Evolutionary conservation across 148 eudicot species (phyloP).

Genomic region (Silene uniflora): DNA sequence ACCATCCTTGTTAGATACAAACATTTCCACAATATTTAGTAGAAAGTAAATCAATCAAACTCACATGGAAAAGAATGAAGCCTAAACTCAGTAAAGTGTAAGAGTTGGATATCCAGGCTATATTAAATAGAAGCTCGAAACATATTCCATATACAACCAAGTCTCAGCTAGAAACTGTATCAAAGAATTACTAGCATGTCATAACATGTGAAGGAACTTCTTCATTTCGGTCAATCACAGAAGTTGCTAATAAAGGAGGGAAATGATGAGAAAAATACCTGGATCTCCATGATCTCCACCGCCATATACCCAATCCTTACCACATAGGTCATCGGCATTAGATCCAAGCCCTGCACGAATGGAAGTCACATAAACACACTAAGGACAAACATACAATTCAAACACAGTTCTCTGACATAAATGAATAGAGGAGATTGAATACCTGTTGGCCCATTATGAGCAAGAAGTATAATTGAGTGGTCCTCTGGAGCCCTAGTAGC

Average conservation of each 20-base stretch:
- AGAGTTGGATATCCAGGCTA: not conserved
- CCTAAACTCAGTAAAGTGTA: not conserved
- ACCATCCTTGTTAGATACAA: not conserved
- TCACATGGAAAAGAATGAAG: not conserved
- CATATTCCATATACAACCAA: not conserved
- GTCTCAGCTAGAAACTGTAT: not conserved
- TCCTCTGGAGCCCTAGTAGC: conserved; percentile 55
- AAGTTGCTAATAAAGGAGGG: not conserved
- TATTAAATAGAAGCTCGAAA: not conserved
- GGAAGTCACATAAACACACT: not conserved
- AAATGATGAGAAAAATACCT: conserved; percentile 37
- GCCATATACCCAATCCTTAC: conserved; percentile 67
- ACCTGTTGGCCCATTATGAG: conserved; percentile 98
- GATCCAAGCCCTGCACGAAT: conserved; percentile 72
- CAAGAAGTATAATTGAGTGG: conserved; percentile 65
- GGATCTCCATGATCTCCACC: conserved; percentile 97
- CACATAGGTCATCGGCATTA: conserved; percentile 74
- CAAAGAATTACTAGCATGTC: not conserved
- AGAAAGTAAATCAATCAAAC: not conserved
- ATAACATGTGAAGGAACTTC: not conserved
- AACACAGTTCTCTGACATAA: not conserved
- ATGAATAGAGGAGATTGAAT: conserved; percentile 4
- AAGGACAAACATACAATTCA: not conserved
- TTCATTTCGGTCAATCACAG: conserved; percentile 5
- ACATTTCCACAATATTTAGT: not conserved